Evolutionary conservation across 2,329 filamentous ascomycete species (phyloP), one percentile per base, ranked within the genome.

Genomic region (Aureobasidium subglaciale): DNA sequence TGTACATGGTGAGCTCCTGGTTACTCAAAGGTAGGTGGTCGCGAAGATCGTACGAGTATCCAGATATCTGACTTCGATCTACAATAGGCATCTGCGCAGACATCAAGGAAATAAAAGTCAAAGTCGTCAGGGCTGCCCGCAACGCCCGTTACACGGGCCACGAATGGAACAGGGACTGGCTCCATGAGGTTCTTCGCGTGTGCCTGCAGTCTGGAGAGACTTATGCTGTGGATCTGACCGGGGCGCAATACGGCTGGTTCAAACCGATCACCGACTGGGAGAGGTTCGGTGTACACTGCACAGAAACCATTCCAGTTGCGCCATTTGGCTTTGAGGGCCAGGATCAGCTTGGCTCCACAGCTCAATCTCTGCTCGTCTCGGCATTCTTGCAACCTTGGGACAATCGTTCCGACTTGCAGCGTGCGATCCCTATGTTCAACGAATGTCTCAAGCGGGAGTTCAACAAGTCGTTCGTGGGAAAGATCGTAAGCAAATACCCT

Each of bases 231-330:
- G 61, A 63, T 16, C 11, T 59, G 6, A 46, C 58, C 18, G 60
- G 61, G 2, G 56, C 59, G 1, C 61, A 63, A 52, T 61, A 56
- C 24, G 60, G 60, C n/a, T 56, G 46, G 25, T 49, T 55, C 32
- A 40, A 58, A 5, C 27, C 58, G 4, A 22, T 63, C 11, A 18
- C 53, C 10, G 32, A 10, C 1, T 57, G 56, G 18, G 13, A 29
- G 0, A 32, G 56, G 1, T 61, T 54, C 48, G 5, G 50, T 1
- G 11, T 30, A 9, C 54, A 38, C 3, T 52, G 35, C 11, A 11
- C 4, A 1, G 25, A 40, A 35, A 5, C 22, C 2, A 32, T 22
- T 13, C 7, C 15, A 6, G n/a, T 16, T 4, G 3, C 22, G 38
- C 5, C 20, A 10, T 11, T 35, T 20, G 32, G 32, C 13, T 3